phyloP scores from a whole-genome alignment of 768 basidiomycete species.

The Boletus rex-veris region DNA sequence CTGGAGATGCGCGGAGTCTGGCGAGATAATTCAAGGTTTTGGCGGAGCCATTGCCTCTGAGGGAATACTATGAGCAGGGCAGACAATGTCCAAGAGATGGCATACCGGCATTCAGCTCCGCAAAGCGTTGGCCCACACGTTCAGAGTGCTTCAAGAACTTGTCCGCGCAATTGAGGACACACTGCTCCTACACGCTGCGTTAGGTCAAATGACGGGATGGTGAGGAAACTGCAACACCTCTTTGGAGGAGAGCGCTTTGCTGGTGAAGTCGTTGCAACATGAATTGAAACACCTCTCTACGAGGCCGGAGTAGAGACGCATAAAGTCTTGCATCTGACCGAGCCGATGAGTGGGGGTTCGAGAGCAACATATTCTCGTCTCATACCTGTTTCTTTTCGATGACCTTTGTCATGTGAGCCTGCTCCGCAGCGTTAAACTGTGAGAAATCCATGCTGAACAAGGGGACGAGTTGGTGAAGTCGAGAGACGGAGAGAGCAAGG shows the following conservation, averaged over 20 bases:
- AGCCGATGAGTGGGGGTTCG: slow-evolving; percentile 2
- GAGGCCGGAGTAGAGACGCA: slow-evolving; percentile 90
- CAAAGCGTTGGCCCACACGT: slow-evolving; percentile 86
- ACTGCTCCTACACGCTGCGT: slow-evolving; percentile 63
- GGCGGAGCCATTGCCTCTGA: slow-evolving; percentile 32
- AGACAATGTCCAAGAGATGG: slow-evolving; percentile 3
- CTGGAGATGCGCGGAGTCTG: background rate
- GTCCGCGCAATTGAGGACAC: slow-evolving; percentile 91
- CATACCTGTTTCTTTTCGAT: slow-evolving; percentile 96
- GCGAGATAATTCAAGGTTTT: slow-evolving; percentile 24
- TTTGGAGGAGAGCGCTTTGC: slow-evolving; percentile 88
- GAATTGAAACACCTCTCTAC: slow-evolving; percentile 95
- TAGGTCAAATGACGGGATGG: slow-evolving; percentile 3
- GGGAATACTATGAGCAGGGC: background rate
- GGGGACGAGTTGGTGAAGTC: background rate
- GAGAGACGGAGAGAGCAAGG: background rate
- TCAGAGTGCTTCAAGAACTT: slow-evolving; percentile 98
- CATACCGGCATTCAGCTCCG: slow-evolving; percentile 88
- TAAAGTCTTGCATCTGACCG: slow-evolving; percentile 94
- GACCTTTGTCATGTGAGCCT: slow-evolving; percentile 91
- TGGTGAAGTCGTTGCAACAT: slow-evolving; percentile 96
- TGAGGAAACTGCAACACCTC: slow-evolving; percentile 52
- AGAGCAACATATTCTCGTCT: background rate
- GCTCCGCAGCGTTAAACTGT: slow-evolving; percentile 82
- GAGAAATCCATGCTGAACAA: slow-evolving; percentile 79